These are phyloP conservation scores for Metarhizium brunneum DNA, from an alignment of 2,329 filamentous ascomycete species.

Conservation along the genomic window DNA sequence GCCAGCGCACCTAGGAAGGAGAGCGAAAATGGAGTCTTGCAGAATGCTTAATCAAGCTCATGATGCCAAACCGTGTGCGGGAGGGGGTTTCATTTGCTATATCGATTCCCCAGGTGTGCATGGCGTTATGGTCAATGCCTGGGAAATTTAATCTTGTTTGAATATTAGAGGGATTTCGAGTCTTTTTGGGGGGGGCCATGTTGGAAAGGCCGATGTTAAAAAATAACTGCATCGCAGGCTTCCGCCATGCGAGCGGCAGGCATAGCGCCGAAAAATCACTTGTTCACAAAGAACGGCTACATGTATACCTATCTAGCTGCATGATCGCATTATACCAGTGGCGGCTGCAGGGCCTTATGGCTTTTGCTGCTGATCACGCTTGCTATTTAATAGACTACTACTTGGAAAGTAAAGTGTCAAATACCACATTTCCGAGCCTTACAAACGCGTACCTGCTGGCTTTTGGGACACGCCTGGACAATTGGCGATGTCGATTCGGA, in stretches of 20 bases:
- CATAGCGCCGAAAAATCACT: too few species aligned
- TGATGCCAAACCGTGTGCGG: neutral
- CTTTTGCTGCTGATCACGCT: neutral
- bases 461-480: neutral
- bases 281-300: too few species aligned
- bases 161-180: too few species aligned
- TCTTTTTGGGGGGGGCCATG: neutral
- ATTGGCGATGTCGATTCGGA: neutral
- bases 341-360: too few species aligned
- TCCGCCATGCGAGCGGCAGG: too few species aligned
- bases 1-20: slow-evolving; percentile 24
- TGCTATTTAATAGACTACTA: neutral
- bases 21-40: slow-evolving; percentile 13
- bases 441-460: too few species aligned
- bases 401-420: neutral
- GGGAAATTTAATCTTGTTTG: too few species aligned
- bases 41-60: slow-evolving; percentile 9
- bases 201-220: too few species aligned
- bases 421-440: too few species aligned
- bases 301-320: too few species aligned
- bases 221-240: too few species aligned
- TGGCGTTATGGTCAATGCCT: neutral
- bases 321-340: too few species aligned
- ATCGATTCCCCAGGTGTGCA: neutral
- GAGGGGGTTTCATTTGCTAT: neutral